These are phyloP conservation scores for Solanum medicagineum DNA, from an alignment of 257 asterid genomes.

Conservation along the genomic window DNA sequence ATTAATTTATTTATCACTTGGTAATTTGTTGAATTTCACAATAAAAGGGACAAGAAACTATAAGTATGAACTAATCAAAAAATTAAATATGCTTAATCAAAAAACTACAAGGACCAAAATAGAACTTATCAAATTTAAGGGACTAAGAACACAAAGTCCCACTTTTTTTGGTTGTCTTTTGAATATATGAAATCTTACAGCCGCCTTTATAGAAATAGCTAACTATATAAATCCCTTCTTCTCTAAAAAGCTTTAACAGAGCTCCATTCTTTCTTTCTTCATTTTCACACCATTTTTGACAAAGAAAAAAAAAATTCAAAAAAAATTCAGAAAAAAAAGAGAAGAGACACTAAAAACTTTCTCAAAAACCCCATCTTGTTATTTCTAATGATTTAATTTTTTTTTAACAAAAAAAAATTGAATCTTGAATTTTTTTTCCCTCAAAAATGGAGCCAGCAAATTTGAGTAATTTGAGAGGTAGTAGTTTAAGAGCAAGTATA, in stretches of 20 bases:
- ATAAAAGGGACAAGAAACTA: background rate
- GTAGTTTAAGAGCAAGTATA: constrained; percentile 14
- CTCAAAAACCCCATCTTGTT: background rate
- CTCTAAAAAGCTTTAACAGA: background rate
- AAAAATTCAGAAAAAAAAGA: too few relatives aligned
- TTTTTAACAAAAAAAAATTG: background rate
- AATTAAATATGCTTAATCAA: background rate
- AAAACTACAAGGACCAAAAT: background rate
- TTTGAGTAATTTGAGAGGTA: background rate
- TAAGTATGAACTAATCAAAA: background rate
- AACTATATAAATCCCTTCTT: background rate
- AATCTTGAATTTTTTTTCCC: background rate
- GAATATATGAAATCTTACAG: background rate
- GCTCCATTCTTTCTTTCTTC: background rate
- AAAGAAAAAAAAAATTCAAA: background rate
- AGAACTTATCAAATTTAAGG: background rate
- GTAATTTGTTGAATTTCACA: too few relatives aligned
- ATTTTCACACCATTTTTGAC: background rate
- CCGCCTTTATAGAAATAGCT: background rate
- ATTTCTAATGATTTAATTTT: background rate
- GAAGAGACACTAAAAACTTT: background rate
- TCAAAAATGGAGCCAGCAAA: background rate
- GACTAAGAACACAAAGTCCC: background rate
- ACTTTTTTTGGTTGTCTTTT: background rate
- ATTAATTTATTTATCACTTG: too few relatives aligned